Base-by-base conservation (phyloP, 768 basidiomycete species). In the Cubamyces sp. region DNA sequence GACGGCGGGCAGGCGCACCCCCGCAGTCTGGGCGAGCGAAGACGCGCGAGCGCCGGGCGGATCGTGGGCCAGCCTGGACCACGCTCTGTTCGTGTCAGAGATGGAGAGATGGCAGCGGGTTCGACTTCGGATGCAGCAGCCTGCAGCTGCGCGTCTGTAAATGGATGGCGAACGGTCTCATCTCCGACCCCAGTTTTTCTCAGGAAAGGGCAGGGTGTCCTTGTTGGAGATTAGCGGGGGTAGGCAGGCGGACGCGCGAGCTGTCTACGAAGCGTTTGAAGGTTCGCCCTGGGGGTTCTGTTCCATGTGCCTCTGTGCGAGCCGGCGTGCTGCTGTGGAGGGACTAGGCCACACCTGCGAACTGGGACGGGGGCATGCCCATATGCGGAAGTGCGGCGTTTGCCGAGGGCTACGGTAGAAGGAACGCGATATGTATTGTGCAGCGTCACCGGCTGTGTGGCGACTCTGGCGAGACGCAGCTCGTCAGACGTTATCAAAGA, bases 301-400 rank as follows among this genome's bases (percentile, higher is more conserved):
- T n/a, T n/a, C 23, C 12, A 23, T 14, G 46, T 21, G 46, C 19
- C 21, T 23, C 46, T 25, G 12, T 47, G n/a, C 46, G 46, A n/a
- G 46, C 6, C 23, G 11, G 18, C 1, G 16, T 43, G 48, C 7
- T 8, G 14, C 16, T 5, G 34, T 11, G 26, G 21, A n/a, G n/a
- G 25, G 14, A 26, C n/a, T 39, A 49, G 57, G 57, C 57, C 57
- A 47, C 39, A 25, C 42, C 26, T n/a, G 15, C n/a, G 12, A 16
- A n/a, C 8, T 9, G 26, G 48, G 48, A 30, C 40, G 23, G 21
- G 39, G 41, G 21, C 11, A 23, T 42, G 18, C 19, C 60, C 53
- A 61, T 41, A 61, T 61, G 14, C 23, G 60, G 60, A 54, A 39
- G 23, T n/a, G 23, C 59, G 59, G 59, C 34, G 21, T 12, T 30